Base-by-base conservation (phyloP, 2,329 filamentous ascomycete species). In the Hymenoscyphus infarciens region DNA sequence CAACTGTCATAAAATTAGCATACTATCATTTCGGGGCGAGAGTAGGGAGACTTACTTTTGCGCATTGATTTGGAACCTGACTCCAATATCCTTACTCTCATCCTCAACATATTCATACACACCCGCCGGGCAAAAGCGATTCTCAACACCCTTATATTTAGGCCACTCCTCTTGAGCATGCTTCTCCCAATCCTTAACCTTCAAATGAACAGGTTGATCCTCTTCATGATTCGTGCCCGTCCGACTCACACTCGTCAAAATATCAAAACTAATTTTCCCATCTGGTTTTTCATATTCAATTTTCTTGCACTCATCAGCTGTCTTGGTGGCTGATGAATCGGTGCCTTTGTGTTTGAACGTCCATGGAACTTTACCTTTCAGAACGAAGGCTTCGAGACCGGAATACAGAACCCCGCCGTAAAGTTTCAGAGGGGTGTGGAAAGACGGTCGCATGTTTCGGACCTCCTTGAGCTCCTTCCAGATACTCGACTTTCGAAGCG, bases 101-200 rank as follows among this genome's bases (percentile, higher is more conserved):
- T 99, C 95, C 79, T 99, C 95, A 8, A 98, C 87, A 76, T 99
- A 99, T 77, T 99, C 95, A 73, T 99, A 99, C 68, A 99, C 95
- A 15, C 93, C 95, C 0, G 95, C 95, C 19, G 95, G 95, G 75
- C 95, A 99, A 81, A 99, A 99, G 22, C 95, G 83, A 76, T 96
- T 97, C 82, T 99, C 95, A 4, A 99, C 75, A 10, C 95, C 95
- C 81, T 97, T 89, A 78, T 90, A 99, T 66, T 84, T 83, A 25
- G 95, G 95, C 80, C 88, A 99, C 59, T 92, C 88, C 75, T 87
- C 85, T 66, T 87, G 81, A 1, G 92, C 89, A 78, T 99, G 95
- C 73, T 87, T 87, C 71, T 97, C 92, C 92, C 92, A 97, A 77
- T 99, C 92, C 77, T 90, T 86, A 69, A 99, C 94, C 77, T 97